Evolutionary conservation across 805 yeast genomes (phyloP).

Genomic region (Yarrowia deformans): DNA sequence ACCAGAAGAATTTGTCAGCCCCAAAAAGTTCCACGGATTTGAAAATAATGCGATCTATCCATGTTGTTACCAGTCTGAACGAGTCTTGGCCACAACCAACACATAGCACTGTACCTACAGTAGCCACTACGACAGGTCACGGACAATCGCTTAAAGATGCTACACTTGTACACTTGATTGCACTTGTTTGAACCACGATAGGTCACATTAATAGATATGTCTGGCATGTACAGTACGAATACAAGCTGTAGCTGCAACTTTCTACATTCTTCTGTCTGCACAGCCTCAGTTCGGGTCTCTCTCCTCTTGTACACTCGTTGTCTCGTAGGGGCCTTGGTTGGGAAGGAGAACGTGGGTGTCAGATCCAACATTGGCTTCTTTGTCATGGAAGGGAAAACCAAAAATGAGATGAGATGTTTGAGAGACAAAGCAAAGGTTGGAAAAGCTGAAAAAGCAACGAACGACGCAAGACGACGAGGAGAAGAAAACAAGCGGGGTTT

Average conservation of each 20-base stretch:
- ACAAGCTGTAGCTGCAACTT: neutral
- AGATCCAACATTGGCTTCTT: slow-evolving; percentile 8
- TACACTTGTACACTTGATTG: no score
- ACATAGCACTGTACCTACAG: no score
- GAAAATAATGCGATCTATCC: no score
- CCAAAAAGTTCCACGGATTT: no score
- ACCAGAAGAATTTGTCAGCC: neutral
- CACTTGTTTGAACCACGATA: no score
- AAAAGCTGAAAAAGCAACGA: neutral
- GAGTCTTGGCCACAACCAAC: no score
- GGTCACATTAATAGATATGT: neutral
- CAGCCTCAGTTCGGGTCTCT: neutral
- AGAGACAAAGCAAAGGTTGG: neutral
- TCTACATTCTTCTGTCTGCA: neutral
- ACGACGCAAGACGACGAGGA: no score
- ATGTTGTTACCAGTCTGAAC: no score
- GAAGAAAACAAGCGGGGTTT: no score
- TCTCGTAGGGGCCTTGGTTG: neutral
- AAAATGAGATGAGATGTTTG: slow-evolving; percentile 23
- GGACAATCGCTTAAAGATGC: no score
- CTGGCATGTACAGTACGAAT: slow-evolving; percentile 1
- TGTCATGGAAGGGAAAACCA: neutral
- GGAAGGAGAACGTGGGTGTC: slow-evolving; percentile 23
- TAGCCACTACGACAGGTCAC: no score
- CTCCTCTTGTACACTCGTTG: neutral